These are phyloP conservation scores for Verticillium zaregamsianum DNA, from an alignment of 2,329 filamentous ascomycete genomes.

Conservation along the genomic window DNA sequence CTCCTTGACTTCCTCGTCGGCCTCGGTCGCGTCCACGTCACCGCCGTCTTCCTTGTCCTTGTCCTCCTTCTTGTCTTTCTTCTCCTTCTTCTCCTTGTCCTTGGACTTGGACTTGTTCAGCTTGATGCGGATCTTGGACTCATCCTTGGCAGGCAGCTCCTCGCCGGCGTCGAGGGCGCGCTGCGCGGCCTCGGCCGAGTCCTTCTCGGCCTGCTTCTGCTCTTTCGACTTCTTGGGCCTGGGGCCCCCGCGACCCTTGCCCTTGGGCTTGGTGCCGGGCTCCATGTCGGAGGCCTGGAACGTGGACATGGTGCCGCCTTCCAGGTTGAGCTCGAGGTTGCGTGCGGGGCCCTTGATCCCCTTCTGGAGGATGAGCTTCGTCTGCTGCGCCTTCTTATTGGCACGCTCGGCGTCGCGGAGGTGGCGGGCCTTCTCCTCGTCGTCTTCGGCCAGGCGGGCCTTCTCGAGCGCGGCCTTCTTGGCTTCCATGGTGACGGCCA, in stretches of 20 bases:
- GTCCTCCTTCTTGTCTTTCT: constrained; percentile 32
- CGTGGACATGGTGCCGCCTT: constrained; percentile 80
- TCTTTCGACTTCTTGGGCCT: constrained; percentile 89
- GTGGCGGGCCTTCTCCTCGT: constrained; percentile 75
- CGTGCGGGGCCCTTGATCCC: constrained; percentile 75
- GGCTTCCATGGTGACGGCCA: constrained; percentile 87
- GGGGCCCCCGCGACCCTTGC: constrained; percentile 53
- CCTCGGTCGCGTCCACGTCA: constrained; percentile 27
- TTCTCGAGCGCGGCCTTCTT: constrained; percentile 79
- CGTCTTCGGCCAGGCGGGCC: constrained; percentile 74
- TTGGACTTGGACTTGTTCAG: constrained; percentile 49
- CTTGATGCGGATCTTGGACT: constrained; percentile 60
- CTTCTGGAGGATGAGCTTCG: constrained; percentile 80
- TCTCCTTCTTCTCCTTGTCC: constrained; percentile 34
- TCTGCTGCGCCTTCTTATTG: constrained; percentile 89
- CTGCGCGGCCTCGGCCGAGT: constrained; percentile 82
- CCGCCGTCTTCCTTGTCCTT: constrained; percentile 30
- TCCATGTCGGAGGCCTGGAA: constrained; percentile 68
- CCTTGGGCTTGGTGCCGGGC: constrained; percentile 40
- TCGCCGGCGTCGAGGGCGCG: constrained; percentile 76
- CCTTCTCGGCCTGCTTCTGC: constrained; percentile 76
- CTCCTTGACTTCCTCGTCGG: constrained; percentile 38
- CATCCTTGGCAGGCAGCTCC: constrained; percentile 60
- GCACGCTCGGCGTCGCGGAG: constrained; percentile 83
- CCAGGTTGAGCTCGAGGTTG: constrained; percentile 72